Evolutionary conservation across 371 early-diverging fungal genomes (phyloP).

Genomic region (Apophysomyces sp.): DNA sequence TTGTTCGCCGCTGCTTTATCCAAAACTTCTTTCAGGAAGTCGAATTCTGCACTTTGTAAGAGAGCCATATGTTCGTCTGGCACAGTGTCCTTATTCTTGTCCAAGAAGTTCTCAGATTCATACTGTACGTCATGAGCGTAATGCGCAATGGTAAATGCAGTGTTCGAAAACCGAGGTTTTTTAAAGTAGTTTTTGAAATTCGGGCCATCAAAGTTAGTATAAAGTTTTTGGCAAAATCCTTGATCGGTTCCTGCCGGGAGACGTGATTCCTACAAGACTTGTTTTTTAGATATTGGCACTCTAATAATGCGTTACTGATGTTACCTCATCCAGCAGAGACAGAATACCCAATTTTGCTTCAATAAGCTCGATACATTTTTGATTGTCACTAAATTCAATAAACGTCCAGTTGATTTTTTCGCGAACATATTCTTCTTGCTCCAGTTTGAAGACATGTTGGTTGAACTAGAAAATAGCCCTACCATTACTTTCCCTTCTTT

Average conservation of each 20-base stretch:
- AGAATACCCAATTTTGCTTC: constrained; percentile 96
- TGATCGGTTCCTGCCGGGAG: constrained; percentile 89
- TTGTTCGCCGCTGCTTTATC: constrained; percentile 50
- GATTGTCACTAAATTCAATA: constrained; percentile 98
- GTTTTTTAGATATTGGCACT: neutral
- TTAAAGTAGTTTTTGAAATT: constrained; percentile 75
- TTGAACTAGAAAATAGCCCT: constrained; percentile 53
- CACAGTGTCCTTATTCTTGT: constrained; percentile 98
- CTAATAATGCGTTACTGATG: constrained; percentile 11
- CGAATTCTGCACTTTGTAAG: constrained; percentile 67
- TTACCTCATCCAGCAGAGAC: constrained; percentile 92
- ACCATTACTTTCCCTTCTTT: neutral
- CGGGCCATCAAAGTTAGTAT: constrained; percentile 71
- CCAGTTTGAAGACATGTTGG: constrained; percentile 75
- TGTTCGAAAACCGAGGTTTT: constrained; percentile 86
- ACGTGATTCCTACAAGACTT: constrained; percentile 64
- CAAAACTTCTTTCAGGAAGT: constrained; percentile 77
- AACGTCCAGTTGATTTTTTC: constrained; percentile 92
- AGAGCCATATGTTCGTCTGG: constrained; percentile 88
- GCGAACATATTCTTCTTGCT: constrained; percentile 94
- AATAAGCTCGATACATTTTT: constrained; percentile 98
- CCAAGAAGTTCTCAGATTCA: constrained; percentile 91
- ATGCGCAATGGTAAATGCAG: constrained; percentile 84
- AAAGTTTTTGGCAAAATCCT: constrained; percentile 84
- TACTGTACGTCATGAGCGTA: constrained; percentile 93